Evolutionary conservation across 805 yeast genomes (phyloP).

Genomic region (Ogataea sp.): DNA sequence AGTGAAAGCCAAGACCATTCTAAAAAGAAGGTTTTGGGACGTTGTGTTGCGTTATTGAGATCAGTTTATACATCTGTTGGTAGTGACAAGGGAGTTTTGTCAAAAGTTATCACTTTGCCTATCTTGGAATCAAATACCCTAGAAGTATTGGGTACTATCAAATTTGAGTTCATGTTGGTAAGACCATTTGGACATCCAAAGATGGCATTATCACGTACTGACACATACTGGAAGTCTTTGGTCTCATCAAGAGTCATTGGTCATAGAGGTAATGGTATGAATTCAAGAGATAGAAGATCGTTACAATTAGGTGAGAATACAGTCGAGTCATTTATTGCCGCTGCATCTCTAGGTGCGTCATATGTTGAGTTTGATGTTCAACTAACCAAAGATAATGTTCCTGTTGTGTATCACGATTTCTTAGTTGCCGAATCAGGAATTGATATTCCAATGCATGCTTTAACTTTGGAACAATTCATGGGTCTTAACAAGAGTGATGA

Average conservation of each 20-base stretch:
- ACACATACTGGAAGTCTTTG: conserved; percentile 86
- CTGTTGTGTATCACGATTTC: conserved; percentile 93
- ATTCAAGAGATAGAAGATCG: conserved; percentile 59
- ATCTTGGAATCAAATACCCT: conserved; percentile 64
- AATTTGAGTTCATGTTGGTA: conserved; percentile 67
- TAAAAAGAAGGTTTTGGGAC: conserved; percentile 50
- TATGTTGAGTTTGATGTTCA: conserved; percentile 97
- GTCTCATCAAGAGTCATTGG: conserved; percentile 90
- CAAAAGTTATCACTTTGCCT: conserved; percentile 62
- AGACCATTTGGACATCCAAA: conserved; percentile 66
- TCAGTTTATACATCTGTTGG: conserved; percentile 63
- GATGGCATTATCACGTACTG: conserved; percentile 56
- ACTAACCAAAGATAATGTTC: conserved; percentile 81
- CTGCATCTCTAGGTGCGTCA: conserved; percentile 92
- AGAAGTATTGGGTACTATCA: conserved; percentile 68
- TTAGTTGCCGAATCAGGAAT: conserved; percentile 92
- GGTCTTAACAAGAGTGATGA: conserved; percentile 33
- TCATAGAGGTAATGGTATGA: conserved; percentile 92
- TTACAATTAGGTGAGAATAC: conserved; percentile 94
- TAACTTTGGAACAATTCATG: conserved; percentile 84
- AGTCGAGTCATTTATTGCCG: conserved; percentile 89
- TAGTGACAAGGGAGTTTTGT: conserved; percentile 53
- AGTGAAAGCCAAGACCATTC: too few relatives aligned
- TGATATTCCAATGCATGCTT: conserved; percentile 91
- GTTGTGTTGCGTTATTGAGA: conserved; percentile 72